Percentiles rank a stretch among this genome's conserved stretches.
Evolutionary conservation across 148 eudicot species (phyloP).

Genomic region (Salicornia ramosissima): DNA sequence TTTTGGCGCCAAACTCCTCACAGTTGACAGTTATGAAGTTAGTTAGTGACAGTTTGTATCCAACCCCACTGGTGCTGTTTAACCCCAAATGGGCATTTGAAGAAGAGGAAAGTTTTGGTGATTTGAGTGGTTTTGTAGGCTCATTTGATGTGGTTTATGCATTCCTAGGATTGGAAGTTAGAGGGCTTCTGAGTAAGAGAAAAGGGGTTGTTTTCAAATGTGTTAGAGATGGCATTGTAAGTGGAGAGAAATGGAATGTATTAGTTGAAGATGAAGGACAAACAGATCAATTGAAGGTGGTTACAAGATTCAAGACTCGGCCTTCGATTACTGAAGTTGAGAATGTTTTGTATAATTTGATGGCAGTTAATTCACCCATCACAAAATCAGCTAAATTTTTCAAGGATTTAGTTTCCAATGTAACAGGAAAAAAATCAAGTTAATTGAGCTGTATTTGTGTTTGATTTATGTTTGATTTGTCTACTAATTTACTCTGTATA

Average conservation of each 20-base stretch:
- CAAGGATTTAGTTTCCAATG: conserved; percentile 70
- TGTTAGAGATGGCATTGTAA: conserved; percentile 61
- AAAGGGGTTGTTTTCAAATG: conserved; percentile 70
- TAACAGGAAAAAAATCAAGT: conserved; percentile 57
- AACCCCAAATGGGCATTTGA: conserved; percentile 85
- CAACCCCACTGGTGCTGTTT: conserved; percentile 68
- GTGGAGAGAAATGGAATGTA: conserved; percentile 78
- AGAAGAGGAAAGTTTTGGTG: conserved; percentile 57
- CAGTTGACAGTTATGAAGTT: conserved; percentile 46
- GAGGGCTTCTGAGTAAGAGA: conserved; percentile 78
- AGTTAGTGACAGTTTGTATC: conserved; percentile 49
- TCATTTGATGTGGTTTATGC: conserved; percentile 87
- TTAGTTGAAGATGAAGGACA: conserved; percentile 70
- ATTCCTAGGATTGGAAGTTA: conserved; percentile 83
- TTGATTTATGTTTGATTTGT: not conserved
- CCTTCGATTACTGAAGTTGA: conserved; percentile 80
- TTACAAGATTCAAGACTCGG: conserved; percentile 53
- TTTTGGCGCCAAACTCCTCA: conserved; percentile 69
- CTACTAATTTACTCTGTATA: not conserved
- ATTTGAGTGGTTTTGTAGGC: conserved; percentile 47
- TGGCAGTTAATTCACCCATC: conserved; percentile 86
- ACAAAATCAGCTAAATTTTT: conserved; percentile 82
- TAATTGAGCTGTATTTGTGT: not conserved
- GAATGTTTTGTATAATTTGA: conserved; percentile 74
- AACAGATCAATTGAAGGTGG: conserved; percentile 42